Evolutionary conservation across 2,329 filamentous ascomycete species (phyloP).

Genomic region (Sclerotinia borealis): DNA sequence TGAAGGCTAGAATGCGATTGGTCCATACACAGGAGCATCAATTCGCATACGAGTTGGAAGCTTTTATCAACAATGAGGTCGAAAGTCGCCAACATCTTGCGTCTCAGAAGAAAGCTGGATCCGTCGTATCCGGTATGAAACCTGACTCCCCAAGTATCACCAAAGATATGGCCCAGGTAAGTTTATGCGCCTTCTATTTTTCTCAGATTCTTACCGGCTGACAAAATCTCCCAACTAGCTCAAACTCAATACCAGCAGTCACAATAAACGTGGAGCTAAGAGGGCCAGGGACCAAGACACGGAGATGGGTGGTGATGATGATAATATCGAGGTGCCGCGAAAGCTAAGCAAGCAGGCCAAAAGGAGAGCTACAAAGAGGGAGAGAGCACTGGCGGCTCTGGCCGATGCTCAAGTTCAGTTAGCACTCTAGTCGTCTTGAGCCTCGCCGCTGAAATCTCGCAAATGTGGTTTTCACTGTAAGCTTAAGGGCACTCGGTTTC

Average conservation of each 20-base stretch:
- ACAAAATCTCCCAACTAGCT: neutral
- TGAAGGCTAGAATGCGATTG: neutral
- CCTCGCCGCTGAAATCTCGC: neutral
- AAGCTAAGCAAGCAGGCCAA: neutral
- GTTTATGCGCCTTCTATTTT: neutral
- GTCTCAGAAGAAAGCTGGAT: neutral
- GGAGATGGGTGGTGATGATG: neutral
- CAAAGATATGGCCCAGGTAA: neutral
- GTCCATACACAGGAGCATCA: fast-evolving
- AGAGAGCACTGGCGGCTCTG: fast-evolving
- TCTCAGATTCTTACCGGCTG: neutral
- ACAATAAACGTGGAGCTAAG: neutral
- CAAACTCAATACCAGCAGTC: neutral
- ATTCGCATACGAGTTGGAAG: neutral
- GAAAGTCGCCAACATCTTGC: too few relatives aligned
- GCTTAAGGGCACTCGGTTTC: neutral
- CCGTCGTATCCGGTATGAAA: neutral
- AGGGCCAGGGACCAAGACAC: neutral
- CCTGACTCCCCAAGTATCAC: too few relatives aligned
- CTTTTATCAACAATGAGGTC: neutral
- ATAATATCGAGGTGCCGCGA: neutral
- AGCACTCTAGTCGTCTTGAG: neutral
- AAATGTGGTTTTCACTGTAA: neutral
- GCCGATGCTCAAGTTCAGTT: fast-evolving
- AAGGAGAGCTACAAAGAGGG: neutral